These are phyloP conservation scores for Eucalyptus marginata DNA, from an alignment of 345 rosid species.

Conservation along the genomic window DNA sequence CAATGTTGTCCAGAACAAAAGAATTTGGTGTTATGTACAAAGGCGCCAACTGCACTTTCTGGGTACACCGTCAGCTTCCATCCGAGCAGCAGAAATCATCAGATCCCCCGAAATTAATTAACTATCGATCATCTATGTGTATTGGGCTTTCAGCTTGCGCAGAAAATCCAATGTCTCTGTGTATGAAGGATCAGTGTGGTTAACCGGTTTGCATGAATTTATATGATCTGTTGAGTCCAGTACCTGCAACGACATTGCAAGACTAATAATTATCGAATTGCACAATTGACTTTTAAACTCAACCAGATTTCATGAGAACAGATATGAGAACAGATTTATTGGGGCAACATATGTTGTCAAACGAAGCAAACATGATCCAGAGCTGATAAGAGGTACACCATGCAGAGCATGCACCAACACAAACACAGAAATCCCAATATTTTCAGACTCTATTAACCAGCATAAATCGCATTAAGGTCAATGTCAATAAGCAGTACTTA, in stretches of 20 bases:
- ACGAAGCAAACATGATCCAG: background rate
- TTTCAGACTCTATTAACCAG: background rate
- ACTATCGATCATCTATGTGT: conserved; percentile 7
- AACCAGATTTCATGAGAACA: background rate
- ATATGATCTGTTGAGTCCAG: conserved; percentile 91
- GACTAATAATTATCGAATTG: background rate
- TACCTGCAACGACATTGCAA: conserved; percentile 40
- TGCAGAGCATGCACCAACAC: background rate
- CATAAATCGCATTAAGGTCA: background rate
- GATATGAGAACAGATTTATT: background rate
- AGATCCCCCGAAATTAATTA: background rate
- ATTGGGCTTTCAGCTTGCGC: conserved; percentile 41
- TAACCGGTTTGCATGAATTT: conserved; percentile 91
- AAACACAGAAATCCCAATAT: background rate
- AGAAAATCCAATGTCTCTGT: conserved; percentile 58
- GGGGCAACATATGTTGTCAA: background rate
- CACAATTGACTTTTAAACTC: background rate
- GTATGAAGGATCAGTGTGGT: conserved; percentile 73
- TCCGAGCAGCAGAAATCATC: background rate
- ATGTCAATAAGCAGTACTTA: conserved; percentile 19
- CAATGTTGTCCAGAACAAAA: background rate
- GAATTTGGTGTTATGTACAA: background rate
- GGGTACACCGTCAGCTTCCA: background rate
- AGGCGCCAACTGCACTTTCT: background rate
- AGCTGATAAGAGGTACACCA: background rate